phyloP scores from a whole-genome alignment of 495 filamentous ascomycete genomes.

The Podospora bellae-mahoneyi region DNA sequence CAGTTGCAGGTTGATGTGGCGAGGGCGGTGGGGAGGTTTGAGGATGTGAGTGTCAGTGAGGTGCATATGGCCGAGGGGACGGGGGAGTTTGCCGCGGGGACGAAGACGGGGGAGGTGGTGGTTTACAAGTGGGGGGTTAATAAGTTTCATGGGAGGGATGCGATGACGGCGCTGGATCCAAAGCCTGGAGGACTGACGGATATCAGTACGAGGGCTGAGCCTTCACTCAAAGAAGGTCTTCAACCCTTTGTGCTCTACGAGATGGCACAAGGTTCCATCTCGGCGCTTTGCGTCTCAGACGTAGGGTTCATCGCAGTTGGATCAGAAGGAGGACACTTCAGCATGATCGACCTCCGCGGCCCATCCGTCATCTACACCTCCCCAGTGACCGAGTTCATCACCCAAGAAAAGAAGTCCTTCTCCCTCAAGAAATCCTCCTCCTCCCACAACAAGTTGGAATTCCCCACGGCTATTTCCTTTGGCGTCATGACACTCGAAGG shows the following conservation, averaged over 20 bases:
- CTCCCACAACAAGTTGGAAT: conserved; percentile 53
- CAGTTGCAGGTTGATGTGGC: conserved; percentile 82
- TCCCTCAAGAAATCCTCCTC: conserved; percentile 49
- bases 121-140: conserved; percentile 87
- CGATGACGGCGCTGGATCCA: conserved; percentile 52
- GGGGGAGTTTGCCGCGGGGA: conserved; percentile 81
- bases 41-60: conserved; percentile 70
- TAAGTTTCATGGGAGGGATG: conserved; percentile 51
- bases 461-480: conserved; percentile 78
- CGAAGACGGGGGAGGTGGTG: conserved; percentile 74
- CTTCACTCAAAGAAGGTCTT: conserved; percentile 74
- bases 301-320: conserved; percentile 88
- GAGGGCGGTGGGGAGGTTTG: conserved; percentile 73
- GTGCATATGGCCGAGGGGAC: conserved; percentile 73
- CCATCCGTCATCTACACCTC: conserved; percentile 80
- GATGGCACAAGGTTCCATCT: conserved; percentile 75
- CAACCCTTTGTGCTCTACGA: conserved; percentile 77
- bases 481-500: conserved; percentile 89
- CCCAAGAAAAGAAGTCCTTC: conserved; percentile 65
- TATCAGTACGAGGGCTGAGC: conserved; percentile 71
- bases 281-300: conserved; percentile 75
- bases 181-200: conserved; percentile 64
- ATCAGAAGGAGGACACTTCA: conserved; percentile 73
- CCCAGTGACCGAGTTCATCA: conserved; percentile 62
- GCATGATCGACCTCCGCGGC: conserved; percentile 81